Evolutionary conservation across 1,284 basidiomycete species (phyloP).

Genomic region (Kwoniella shivajii): DNA sequence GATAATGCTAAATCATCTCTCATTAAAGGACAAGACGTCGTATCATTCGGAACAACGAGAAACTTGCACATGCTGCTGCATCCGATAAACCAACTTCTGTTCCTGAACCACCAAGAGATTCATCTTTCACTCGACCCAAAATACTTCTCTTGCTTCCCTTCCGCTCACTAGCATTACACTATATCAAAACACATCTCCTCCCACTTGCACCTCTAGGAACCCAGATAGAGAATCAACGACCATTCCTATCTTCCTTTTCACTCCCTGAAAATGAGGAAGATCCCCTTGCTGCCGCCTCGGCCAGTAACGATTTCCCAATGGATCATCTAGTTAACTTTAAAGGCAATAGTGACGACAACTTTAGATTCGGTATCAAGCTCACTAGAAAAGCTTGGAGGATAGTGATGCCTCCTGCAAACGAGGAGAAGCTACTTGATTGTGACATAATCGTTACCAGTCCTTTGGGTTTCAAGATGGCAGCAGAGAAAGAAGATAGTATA

Average conservation of each 20-base stretch:
- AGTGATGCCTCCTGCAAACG: constrained; percentile 62
- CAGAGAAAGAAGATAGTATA: constrained; percentile 88
- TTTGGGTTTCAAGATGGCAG: constrained; percentile 83
- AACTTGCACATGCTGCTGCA: constrained; percentile 64
- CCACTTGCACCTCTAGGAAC: constrained; percentile 66
- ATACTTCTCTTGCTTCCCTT: constrained; percentile 89
- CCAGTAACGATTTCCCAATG: constrained; percentile 69
- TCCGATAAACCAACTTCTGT: constrained; percentile 49
- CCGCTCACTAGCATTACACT: constrained; percentile 77
- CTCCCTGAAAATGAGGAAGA: constrained; percentile 76
- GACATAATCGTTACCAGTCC: constrained; percentile 94
- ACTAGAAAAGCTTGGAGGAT: constrained; percentile 88
- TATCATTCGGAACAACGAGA: constrained; percentile 93
- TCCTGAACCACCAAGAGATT: constrained; percentile 78
- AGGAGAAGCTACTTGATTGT: constrained; percentile 60
- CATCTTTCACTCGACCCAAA: constrained; percentile 96
- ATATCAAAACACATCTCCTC: constrained; percentile 70
- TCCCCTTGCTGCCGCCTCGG: constrained; percentile 64
- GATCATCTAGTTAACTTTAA: constrained; percentile 94
- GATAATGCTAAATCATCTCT: background rate
- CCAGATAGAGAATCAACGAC: constrained; percentile 79
- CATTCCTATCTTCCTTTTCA: constrained; percentile 81
- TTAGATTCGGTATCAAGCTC: constrained; percentile 87
- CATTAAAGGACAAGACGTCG: constrained; percentile 77
- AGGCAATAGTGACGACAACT: constrained; percentile 97